These are phyloP conservation scores for Endotrypanum monterogeii DNA, from an alignment of 208 protist species.

Conservation along the genomic window DNA sequence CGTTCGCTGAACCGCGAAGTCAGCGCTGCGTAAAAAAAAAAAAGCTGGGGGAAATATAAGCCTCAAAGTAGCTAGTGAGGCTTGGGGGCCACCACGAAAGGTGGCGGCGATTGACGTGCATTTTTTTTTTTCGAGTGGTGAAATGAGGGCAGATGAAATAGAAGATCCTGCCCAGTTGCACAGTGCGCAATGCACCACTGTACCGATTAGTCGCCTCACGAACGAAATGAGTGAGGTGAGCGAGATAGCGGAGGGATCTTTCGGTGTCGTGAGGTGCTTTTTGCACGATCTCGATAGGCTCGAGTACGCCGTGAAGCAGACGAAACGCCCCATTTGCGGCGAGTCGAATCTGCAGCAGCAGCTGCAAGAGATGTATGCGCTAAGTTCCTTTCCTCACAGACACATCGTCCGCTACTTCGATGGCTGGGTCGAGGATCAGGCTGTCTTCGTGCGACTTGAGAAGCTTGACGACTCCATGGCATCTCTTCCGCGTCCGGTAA, in stretches of 20 bases:
- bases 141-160: conserved; percentile 6
- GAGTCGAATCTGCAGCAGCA: conserved; percentile 80
- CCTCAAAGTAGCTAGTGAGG: background rate
- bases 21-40: background rate
- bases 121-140: background rate
- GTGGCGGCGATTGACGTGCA: background rate
- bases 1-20: background rate
- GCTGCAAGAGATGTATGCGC: conserved; percentile 80
- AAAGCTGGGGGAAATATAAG: background rate
- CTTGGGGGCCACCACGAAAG: background rate
- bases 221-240: conserved; percentile 75
- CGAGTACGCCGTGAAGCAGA: conserved; percentile 84
- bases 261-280: conserved; percentile 67
- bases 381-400: conserved; percentile 68
- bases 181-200: conserved; percentile 37
- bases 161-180: conserved; percentile 13
- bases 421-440: conserved; percentile 83
- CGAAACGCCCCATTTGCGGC: conserved; percentile 63
- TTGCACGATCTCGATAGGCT: conserved; percentile 61
- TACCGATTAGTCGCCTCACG: conserved; percentile 66
- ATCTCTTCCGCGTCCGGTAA: conserved; percentile 39
- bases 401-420: conserved; percentile 89
- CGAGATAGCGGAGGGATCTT: conserved; percentile 68
- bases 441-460: conserved; percentile 82
- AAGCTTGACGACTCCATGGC: conserved; percentile 52